Conservation (phyloP, 1,139 yeast species). For the Yamadazyma aaseri region DNA sequence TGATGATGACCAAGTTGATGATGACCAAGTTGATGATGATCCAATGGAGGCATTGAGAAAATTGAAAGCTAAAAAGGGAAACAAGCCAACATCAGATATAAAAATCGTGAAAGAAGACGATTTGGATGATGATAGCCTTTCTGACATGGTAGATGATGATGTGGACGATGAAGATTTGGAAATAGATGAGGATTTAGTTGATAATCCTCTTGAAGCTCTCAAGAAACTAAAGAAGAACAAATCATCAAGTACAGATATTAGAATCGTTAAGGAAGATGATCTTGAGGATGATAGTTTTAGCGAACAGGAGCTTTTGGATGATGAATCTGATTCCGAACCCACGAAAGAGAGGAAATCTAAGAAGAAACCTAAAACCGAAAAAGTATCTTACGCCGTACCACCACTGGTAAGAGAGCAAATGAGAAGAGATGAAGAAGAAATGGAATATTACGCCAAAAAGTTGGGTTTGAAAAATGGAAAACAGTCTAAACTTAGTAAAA, state of each 20-base stretch:
- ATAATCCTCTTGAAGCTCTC: slow-evolving; percentile 22
- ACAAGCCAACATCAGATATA: slow-evolving; percentile 4
- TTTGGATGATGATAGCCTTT: slow-evolving; percentile 3
- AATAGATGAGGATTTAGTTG: slow-evolving; percentile 5
- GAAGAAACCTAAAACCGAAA: slow-evolving; percentile 5
- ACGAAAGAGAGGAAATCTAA: slow-evolving; percentile 5
- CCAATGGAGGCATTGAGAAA: slow-evolving; percentile 22
- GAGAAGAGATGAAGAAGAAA: slow-evolving; percentile 71
- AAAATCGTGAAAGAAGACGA: slow-evolving; percentile 23
- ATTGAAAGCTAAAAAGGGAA: slow-evolving; percentile 4
- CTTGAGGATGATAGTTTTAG: slow-evolving; percentile 22
- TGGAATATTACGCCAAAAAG: slow-evolving; percentile 79
- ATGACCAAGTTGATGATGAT: slow-evolving; percentile 6
- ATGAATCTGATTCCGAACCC: slow-evolving; percentile 13
- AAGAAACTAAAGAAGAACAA: slow-evolving; percentile 14
- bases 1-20: slow-evolving; percentile 18
- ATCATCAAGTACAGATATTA: slow-evolving; percentile 7
- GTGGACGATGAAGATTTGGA: not conserved
- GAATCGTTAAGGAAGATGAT: slow-evolving; percentile 31
- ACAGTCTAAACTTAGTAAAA: slow-evolving; percentile 40
- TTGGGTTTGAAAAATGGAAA: slow-evolving; percentile 65
- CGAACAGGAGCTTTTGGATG: slow-evolving; percentile 14
- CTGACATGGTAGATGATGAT: slow-evolving; percentile 11
- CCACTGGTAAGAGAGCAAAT: slow-evolving; percentile 45
- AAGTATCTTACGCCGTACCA: slow-evolving; percentile 14